These are phyloP conservation scores for Starmera stellimalicola DNA, from an alignment of 1,139 yeast species.

Conservation along the genomic window DNA sequence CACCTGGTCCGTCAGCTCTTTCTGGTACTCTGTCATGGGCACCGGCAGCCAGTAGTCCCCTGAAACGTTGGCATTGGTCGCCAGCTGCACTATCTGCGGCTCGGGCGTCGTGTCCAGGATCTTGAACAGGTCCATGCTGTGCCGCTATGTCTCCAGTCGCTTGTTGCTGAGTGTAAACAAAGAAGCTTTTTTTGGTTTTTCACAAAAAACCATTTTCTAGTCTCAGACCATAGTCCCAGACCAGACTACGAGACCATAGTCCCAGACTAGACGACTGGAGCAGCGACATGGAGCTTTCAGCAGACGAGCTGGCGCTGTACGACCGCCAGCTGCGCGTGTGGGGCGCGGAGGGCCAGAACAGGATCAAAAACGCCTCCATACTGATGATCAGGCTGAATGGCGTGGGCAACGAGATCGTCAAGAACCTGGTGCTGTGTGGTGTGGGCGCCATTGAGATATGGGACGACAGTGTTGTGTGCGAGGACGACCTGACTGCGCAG, in stretches of 20 bases:
- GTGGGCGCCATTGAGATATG: constrained; percentile 66
- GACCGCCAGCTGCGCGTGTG: constrained; percentile 94
- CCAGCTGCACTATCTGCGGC: constrained; percentile 58
- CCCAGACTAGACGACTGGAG: no score
- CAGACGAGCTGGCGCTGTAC: constrained; percentile 83
- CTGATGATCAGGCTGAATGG: constrained; percentile 63
- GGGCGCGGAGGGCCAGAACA: constrained; percentile 90
- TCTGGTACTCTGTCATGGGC: constrained; percentile 83
- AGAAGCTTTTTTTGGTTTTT: no score
- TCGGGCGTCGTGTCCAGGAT: constrained; percentile 81
- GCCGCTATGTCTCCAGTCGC: neutral
- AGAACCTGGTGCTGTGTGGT: constrained; percentile 85
- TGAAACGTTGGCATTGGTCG: constrained; percentile 28
- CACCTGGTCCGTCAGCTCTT: constrained; percentile 86
- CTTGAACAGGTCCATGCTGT: constrained; percentile 59
- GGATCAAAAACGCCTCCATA: constrained; percentile 66
- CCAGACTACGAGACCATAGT: no score
- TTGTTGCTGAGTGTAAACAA: no score
- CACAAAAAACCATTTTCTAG: no score
- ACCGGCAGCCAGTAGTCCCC: constrained; percentile 80
- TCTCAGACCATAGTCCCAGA: no score
- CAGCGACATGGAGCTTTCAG: constrained; percentile 18
- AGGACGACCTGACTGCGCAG: constrained; percentile 65
- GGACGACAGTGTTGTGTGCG: constrained; percentile 47
- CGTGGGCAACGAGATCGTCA: constrained; percentile 69